Evolutionary conservation across 257 asterid genomes (phyloP), one percentile per base, ranked within the genome.

Genomic region (Leptodermis oblonga): DNA sequence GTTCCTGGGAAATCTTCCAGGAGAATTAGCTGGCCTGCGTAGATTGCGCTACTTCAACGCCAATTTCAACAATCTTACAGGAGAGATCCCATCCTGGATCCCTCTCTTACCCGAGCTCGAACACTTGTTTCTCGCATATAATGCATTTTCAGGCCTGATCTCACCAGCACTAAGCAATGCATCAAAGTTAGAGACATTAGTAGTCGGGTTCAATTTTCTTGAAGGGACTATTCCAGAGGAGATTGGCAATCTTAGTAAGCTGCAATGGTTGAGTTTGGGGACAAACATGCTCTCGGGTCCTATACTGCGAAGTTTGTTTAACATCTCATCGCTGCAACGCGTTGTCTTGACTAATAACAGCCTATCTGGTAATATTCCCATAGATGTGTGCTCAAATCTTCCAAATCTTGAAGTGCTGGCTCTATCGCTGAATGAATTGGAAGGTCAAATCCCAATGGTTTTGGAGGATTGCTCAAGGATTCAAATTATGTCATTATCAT

Each of bases 391-490:
- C 64, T 64, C 59, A 17, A n/a, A 49, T 4, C 70, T 64, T 45
- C 75, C 76, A 20, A 26, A 54, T n/a, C 54, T 78, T 33, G 63
- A 70, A 74, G 46, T 52, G 22, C 72, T 79, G 41, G 26, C 41
- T 37, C 63, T 79, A 8, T 70, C 76, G 23, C 22, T 14, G 25
- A 74, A 79, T 42, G 54, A 67, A 36, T 53, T 79, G 26, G 70
- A 43, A 56, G 88, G 86, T 9, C 9, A 42, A 31, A 73, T 83
- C 36, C 85, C 83, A 20, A 1, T 71, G 1, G 73, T 49, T n/a
- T 18, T 77, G 45, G 70, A 68, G 65, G 46, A 66, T 52, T 77
- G 85, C 52, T 22, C 70, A n/a, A 51, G 58, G 66, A 80, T 76
- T 30, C 41, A 69, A 58, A 17, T 53, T 9, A 6, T 83, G 49